Evolutionary conservation across 352 stramenopile species (phyloP), one percentile per base, ranked within the genome.

Genomic region (Plasmopara viticola): DNA sequence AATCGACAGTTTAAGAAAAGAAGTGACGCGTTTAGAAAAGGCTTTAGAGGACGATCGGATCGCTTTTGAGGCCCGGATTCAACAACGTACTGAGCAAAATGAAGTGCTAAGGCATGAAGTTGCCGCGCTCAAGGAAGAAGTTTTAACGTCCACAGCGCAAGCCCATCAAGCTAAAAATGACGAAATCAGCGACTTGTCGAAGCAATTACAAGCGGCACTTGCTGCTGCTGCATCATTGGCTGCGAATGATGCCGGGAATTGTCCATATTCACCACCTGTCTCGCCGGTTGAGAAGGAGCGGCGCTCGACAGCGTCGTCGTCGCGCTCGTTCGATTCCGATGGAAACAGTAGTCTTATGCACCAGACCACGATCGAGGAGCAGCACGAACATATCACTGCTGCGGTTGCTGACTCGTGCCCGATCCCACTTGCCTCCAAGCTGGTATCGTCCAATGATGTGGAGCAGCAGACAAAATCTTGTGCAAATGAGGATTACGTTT

Each of bases 141-240:
- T 74, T 9, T 55, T 60, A 25, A 56, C 46, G 18, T 53, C 55
- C 1, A 61, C 68, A 8, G 59, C 70, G 31, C 62, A 83, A 48
- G 68, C 70, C 49, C 53, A 86, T 39, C 55, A 72, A 41, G 57
- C 61, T 15, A 87, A 87, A 53, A 66, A 87, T 31, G 35, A 60
- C 7, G 73, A 90, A 50, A 62, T 87, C 9, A 60, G 46, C 6
- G 43, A 75, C 39, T 64, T 90, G 31, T 67, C 56, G 2, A 69
- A 68, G 41, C 63, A 86, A 42, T 60, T 90, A 10, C 59, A 84
- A n/a, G 55, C 68, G 13, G 65, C 74, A 2, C 44, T 64, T 12
- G 51, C 66, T 38, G 50, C 62, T 37, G 72, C 59, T 14, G 52
- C 58, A 4, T 56, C 66, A 6, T 51, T 66, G 6, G 48, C 57